Percentiles rank a stretch among this genome's conserved stretches.
Conservation (phyloP, 352 stramenopile species). For the Globisporangium parvum region DNA sequence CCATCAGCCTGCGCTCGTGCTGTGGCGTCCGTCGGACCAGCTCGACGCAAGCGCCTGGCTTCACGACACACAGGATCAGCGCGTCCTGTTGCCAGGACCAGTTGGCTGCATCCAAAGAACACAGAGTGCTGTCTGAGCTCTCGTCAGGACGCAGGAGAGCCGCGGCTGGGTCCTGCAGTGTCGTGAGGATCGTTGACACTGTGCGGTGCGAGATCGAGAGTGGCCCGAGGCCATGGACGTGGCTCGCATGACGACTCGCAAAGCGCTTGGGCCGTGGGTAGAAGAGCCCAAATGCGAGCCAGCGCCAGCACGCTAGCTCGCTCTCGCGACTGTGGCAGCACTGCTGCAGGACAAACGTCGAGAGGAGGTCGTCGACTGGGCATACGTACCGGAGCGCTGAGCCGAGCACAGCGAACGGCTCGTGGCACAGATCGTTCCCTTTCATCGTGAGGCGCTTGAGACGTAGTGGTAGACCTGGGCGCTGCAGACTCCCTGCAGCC, state of each 20-base stretch:
- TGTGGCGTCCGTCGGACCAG: background rate
- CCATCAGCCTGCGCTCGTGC: too few species aligned
- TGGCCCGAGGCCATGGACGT: background rate
- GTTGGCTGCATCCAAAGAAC: background rate
- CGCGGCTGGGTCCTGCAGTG: background rate
- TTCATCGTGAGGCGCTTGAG: conserved; percentile 4
- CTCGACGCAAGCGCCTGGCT: background rate
- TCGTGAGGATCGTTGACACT: background rate
- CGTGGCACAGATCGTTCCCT: conserved; percentile 6
- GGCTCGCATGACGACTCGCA: background rate
- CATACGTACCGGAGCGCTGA: conserved; percentile 2
- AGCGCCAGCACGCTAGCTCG: conserved; percentile 2
- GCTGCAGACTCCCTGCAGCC: too few species aligned
- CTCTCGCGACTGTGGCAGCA: background rate
- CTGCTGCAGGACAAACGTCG: background rate
- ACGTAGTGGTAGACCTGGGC: too few species aligned
- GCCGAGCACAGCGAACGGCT: conserved; percentile 3
- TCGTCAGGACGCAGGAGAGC: background rate
- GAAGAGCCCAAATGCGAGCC: conserved; percentile 5
- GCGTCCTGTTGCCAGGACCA: background rate
- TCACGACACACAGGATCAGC: background rate
- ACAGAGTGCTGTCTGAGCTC: background rate
- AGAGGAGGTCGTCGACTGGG: conserved; percentile 1
- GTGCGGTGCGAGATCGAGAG: background rate
- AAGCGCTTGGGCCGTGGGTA: background rate